Conservation (phyloP, 2,329 filamentous ascomycete species). For the Claviceps fusiformis region DNA sequence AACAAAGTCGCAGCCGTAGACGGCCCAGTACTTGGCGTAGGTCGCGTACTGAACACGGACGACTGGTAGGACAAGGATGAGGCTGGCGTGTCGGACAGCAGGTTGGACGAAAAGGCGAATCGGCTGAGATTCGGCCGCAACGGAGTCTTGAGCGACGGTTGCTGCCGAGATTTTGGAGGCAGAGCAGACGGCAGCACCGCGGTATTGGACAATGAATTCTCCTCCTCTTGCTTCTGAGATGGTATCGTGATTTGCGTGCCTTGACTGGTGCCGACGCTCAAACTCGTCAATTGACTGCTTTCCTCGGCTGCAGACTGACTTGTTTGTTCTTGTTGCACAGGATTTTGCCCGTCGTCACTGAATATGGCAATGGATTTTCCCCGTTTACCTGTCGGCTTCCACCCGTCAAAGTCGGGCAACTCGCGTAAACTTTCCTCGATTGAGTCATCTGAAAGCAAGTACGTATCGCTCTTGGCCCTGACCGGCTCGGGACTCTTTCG, state of each 20-base stretch:
- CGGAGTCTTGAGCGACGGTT: conserved; percentile 15
- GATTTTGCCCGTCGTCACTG: conserved; percentile 23
- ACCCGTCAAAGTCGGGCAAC: conserved; percentile 38
- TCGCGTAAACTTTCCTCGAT: conserved; percentile 39
- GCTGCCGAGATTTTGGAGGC: conserved; percentile 9
- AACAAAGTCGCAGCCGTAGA: conserved; percentile 29
- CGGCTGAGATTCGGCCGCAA: conserved; percentile 18
- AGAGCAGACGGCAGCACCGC: conserved; percentile 17
- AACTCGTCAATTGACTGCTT: conserved; percentile 2
- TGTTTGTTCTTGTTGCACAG: conserved; percentile 9
- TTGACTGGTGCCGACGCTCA: neutral
- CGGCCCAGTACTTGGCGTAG: conserved; percentile 27
- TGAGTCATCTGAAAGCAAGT: conserved; percentile 42
- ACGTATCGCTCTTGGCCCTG: conserved; percentile 24
- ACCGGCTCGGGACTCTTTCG: conserved; percentile 13
- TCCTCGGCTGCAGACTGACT: conserved; percentile 4
- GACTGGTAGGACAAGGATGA: conserved; percentile 22
- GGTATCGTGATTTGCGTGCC: neutral
- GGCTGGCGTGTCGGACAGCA: conserved; percentile 19
- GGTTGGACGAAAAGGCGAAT: conserved; percentile 22
- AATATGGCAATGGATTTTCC: conserved; percentile 30
- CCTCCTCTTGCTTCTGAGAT: neutral
- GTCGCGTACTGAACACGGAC: conserved; percentile 22
- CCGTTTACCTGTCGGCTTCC: conserved; percentile 25
- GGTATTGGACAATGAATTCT: neutral